These are phyloP conservation scores for Saccharomyces pastorianus DNA, from an alignment of 1,139 yeast species.

Conservation along the genomic window DNA sequence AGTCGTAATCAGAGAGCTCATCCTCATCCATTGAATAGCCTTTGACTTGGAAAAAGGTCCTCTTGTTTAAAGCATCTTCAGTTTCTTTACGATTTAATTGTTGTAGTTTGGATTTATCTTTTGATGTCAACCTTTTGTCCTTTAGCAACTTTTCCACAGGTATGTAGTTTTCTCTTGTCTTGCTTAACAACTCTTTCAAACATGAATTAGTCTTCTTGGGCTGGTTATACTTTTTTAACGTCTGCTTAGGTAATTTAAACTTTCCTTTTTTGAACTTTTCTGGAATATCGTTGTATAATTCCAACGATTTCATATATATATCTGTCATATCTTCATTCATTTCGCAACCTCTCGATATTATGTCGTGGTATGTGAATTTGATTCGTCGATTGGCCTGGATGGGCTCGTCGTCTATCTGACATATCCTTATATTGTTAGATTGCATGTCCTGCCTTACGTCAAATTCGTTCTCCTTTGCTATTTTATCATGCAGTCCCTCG, in stretches of 20 bases:
- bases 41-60: conserved; percentile 21
- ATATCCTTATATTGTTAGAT: conserved; percentile 10
- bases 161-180: conserved; percentile 13
- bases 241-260: conserved; percentile 22
- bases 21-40: conserved; percentile 6
- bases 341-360: conserved; percentile 26
- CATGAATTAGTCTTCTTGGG: conserved; percentile 7
- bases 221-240: conserved; percentile 17
- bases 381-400: conserved; percentile 14
- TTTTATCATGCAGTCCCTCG: conserved; percentile 22
- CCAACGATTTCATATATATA: conserved; percentile 25
- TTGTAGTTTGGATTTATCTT: conserved; percentile 14
- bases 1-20: conserved; percentile 4
- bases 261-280: conserved; percentile 13
- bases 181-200: conserved; percentile 5
- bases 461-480: conserved; percentile 21
- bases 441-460: conserved; percentile 11
- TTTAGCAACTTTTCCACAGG: conserved; percentile 14
- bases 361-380: conserved; percentile 24
- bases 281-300: conserved; percentile 28
- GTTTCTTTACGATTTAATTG: conserved; percentile 11
- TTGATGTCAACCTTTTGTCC: conserved; percentile 16
- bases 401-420: conserved; percentile 11
- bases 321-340: conserved; percentile 15
- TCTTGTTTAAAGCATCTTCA: conserved; percentile 18